Base-by-base conservation (phyloP, 2,329 filamentous ascomycete species). In the Talaromyces sp. region DNA sequence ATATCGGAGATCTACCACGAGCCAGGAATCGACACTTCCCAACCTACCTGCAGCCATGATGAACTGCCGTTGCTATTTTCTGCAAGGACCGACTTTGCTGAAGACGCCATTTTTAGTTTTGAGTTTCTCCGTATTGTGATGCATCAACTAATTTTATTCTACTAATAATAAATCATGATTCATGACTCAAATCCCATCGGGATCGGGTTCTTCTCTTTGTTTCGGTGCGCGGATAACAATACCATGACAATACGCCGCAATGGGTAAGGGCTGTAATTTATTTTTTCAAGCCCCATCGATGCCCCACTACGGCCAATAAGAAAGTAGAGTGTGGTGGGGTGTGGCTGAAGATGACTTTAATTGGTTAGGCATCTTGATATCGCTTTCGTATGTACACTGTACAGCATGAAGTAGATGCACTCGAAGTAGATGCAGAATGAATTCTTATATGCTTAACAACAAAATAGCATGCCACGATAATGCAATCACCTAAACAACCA, bases 401-500 rank as follows among this genome's bases (percentile, higher is more conserved):
- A 12, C 31, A 11, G 3, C 12, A 35, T 35, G n/a, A 10, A 21
- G 21, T 21, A 46, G n/a, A 19, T 19, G 21, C 5, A 9, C 27
- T 29, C 27, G 27, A 29, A 29, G 9, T 21, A 46, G n/a, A 19
- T 19, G 21, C 5, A 3, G 43, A 19, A 10, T 21, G 4, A 46
- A 46, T 46, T 21, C n/a, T 17, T 46, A 56, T 12, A 41, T 19
- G 19, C n/a, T 31, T 10, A 27, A 35, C 12, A 35, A 35, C 17
- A 12, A 12, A 32, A 35, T 35, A 11, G 17, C 12, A 43, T 46
- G 12, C 8, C 5, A 14, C 12, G 1, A 43, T 10, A 21, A 24
- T 14, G 24, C 1, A 2, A 6, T 11, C n/a, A 9, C 31, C 43
- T 35, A 54, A 35, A 54, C 65, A 46, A 69, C 66, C 53, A 57